Conservation (phyloP, 2,329 filamentous ascomycete genomes). For the Colletotrichum phormii region DNA sequence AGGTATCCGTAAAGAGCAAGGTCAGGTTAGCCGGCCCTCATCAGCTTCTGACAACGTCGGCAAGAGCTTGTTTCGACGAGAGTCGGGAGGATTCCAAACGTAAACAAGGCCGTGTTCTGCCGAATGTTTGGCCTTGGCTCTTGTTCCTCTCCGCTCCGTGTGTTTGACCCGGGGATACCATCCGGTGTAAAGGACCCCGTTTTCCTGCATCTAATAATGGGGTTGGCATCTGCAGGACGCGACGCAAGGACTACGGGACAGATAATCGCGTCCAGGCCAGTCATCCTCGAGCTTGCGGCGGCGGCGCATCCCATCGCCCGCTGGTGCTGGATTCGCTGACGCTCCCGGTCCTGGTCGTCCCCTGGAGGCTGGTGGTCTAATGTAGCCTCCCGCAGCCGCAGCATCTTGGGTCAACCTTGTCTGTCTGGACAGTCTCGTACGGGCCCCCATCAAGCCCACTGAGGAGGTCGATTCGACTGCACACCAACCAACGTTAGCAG, state of each 20-base stretch:
- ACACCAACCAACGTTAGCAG: neutral
- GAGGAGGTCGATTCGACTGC: neutral
- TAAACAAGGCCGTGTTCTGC: neutral
- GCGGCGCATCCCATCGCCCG: slow-evolving; percentile 3
- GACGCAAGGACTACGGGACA: slow-evolving; percentile 1
- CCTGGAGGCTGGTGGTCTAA: slow-evolving; percentile 17
- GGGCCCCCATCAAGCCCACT: neutral
- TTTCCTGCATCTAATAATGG: slow-evolving; percentile 23
- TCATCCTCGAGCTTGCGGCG: neutral
- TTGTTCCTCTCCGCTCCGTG: slow-evolving; percentile 11
- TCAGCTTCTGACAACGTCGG: neutral
- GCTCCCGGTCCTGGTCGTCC: slow-evolving; percentile 2
- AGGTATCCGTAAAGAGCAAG: too few relatives aligned
- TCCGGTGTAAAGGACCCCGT: neutral
- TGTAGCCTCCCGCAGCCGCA: slow-evolving; percentile 19
- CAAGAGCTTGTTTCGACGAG: slow-evolving; percentile 4
- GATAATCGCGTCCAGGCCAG: neutral
- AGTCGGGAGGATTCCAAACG: slow-evolving; percentile 11
- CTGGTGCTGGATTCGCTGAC: slow-evolving; percentile 1
- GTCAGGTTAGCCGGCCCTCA: neutral
- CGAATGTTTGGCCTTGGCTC: neutral
- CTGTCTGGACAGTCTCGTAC: slow-evolving; percentile 5
- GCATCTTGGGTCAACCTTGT: slow-evolving; percentile 30
- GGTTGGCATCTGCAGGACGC: slow-evolving; percentile 25
- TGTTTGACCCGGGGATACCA: slow-evolving; percentile 3